Base-by-base conservation (phyloP, 108 stramenopile genomes). In the Skeletonema marinoi region DNA sequence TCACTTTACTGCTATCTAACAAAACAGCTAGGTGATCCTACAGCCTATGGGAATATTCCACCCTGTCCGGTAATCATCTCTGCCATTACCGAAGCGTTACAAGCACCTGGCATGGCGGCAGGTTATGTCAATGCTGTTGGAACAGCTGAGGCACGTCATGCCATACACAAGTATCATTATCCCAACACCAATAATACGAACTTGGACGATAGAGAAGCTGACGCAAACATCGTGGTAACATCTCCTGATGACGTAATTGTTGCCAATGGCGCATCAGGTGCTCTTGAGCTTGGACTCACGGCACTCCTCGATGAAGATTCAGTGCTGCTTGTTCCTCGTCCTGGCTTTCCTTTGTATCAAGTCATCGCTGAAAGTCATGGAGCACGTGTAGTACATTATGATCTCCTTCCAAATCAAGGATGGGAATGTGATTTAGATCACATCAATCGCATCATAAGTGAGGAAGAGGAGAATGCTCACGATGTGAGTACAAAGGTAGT, bases 261-360 rank as follows among this genome's bases (percentile, higher is more conserved):
- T 39, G 85, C 94, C 36, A 89, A 86, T 39, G 98, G 98, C n/a
- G 96, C 92, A 62, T 94, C 92, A 9, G 96, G 96, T 8, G 95
- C 96, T 4, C 65, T 98, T 35, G 96, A 97, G 60, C 61, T 98
- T 48, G 89, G 86, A 10, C 73, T 98, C 5, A 82, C 88, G 32
- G 90, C 84, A 2, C 65, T 98, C 5, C 62, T 93, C 13, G 86
- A 96, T 71, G 81, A 82, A 39, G 96, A 89, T 9, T 77, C 89
- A 19, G 82, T 84, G 25, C 35, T 98, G 29, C 73, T 98, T 44
- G 90, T 98, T 13, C 98, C 98, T 0, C 71, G 82, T 61, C 98
- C 98, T 3, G 96, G 95, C 30, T 97, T 98, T 77, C 90, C 96
- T 9, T 70, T 98, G 21, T 98, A 98, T 60, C 81, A 92, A 73